Evolutionary conservation across 495 filamentous ascomycete species (phyloP).

Genomic region (Aspergillus nidulans): DNA sequence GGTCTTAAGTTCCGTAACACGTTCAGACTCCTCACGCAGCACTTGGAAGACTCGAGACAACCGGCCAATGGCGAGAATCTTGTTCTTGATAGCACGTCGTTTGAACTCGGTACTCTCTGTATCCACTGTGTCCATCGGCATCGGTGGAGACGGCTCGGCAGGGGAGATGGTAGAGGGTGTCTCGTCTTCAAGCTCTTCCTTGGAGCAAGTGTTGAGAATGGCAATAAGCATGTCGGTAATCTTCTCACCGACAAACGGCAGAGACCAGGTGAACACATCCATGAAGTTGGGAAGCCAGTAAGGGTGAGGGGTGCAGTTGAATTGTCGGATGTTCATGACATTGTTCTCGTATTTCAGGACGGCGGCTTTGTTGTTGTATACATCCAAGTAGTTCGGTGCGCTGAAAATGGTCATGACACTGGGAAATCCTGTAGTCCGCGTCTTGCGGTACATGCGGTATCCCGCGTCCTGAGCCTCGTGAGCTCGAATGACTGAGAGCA

Average conservation of each 20-base stretch:
- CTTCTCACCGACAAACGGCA: conserved; percentile 98
- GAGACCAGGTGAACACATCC: conserved; percentile 99
- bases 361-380: conserved; percentile 99
- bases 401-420: conserved; percentile 99
- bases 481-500: conserved; percentile 95
- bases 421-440: conserved; percentile 93
- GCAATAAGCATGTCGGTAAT: conserved; percentile 99
- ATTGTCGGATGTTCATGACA: conserved; percentile 99
- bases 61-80: conserved; percentile 95
- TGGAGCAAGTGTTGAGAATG: conserved; percentile 95
- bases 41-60: conserved; percentile 98
- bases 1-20: conserved; percentile 95
- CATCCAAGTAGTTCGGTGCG: conserved; percentile 95
- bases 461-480: conserved; percentile 98
- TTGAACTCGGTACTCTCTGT: conserved; percentile 86
- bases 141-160: conserved; percentile 65
- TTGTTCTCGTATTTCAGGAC: conserved; percentile 99
- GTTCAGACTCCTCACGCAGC: conserved; percentile 92
- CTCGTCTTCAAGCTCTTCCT: conserved; percentile 89
- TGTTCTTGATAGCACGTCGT: conserved; percentile 96
- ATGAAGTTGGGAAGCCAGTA: conserved; percentile 99
- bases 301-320: conserved; percentile 98
- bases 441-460: conserved; percentile 99
- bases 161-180: conserved; percentile 59
- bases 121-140: conserved; percentile 70